These are phyloP conservation scores for Lunularia cruciata DNA, from an alignment of 225 moss, liverwort and hornwort species.

Conservation along the genomic window DNA sequence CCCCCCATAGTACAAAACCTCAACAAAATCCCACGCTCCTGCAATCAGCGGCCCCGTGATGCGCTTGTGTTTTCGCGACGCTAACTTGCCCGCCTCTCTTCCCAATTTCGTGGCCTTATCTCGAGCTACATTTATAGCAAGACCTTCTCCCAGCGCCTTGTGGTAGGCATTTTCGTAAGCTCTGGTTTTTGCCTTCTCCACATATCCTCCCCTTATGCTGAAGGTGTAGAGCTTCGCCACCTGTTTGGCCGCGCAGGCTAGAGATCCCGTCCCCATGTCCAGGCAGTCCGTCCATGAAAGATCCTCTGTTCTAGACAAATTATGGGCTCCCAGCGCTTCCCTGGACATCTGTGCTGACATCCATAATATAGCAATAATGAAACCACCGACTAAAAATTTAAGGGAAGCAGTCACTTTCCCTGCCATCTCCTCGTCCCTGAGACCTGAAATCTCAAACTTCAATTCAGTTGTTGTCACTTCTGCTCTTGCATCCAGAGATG, in stretches of 20 bases:
- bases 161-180: slow-evolving; percentile 58
- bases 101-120: slow-evolving; percentile 63
- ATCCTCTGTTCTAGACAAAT: slow-evolving; percentile 72
- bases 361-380: slow-evolving; percentile 36
- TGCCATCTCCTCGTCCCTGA: slow-evolving; percentile 23
- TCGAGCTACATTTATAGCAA: slow-evolving; percentile 57
- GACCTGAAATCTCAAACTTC: background rate
- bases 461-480: background rate
- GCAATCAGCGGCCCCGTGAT: slow-evolving; percentile 70
- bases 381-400: slow-evolving; percentile 29
- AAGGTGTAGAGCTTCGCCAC: slow-evolving; percentile 69
- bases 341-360: slow-evolving; percentile 46
- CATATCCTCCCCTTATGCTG: slow-evolving; percentile 63
- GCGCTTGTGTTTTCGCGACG: slow-evolving; percentile 59
- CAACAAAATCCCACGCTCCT: slow-evolving; percentile 81
- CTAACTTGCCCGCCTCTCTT: slow-evolving; percentile 62
- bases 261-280: slow-evolving; percentile 64
- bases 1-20: slow-evolving; percentile 88
- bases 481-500: slow-evolving; percentile 3
- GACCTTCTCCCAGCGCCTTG: slow-evolving; percentile 60
- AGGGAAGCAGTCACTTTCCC: slow-evolving; percentile 34
- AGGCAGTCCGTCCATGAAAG: slow-evolving; percentile 82
- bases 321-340: slow-evolving; percentile 39
- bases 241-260: slow-evolving; percentile 68
- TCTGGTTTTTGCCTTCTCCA: slow-evolving; percentile 65